Base-by-base conservation (phyloP, 495 filamentous ascomycete genomes). In the Aspergillus mulundensis region DNA sequence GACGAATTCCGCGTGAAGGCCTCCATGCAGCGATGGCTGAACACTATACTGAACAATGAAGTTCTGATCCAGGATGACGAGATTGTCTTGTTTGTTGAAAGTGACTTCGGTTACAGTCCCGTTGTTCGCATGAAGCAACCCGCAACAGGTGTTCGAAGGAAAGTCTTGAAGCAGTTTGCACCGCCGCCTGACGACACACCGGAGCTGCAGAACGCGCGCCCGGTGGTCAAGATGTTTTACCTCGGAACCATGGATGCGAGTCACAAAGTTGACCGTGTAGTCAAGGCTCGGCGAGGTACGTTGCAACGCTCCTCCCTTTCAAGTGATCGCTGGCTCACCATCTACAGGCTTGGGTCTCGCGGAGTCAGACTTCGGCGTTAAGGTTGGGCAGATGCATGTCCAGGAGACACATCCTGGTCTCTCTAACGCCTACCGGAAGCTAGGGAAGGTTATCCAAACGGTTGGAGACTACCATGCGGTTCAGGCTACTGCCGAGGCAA, bases 121-220 rank as follows among this genome's bases (percentile, higher is more conserved):
- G 88, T 97, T 57, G 85, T 97, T 18, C 85, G 90, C 62, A 88
- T 90, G 79, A 96, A 95, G 75, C 95, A 99, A 71, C 95, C 95
- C 6, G 95, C 95, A 15, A 99, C 95, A 0, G 95, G 95, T 38
- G 90, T 97, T 53, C 84, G 93, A 40, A 84, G 95, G 61, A 94
- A 95, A 73, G 84, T 97, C 40, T 79, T 99, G 70, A 99, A 99
- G 77, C 95, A 99, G 71, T 99, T 99, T 67, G 95, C 95, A 15
- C 95, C 95, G 6, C 95, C 95, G 0, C 90, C 93, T 7, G 95
- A 99, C 70, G 95, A 99, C 64, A 97, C 95, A 0, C 95, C 93
- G 15, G 95, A 97, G 72, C 74, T 99, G 41, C 85, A 92, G 54
- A 85, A 90, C 57, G 90, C 92, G 16, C 81, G 95, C 36, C 95